Conservation (phyloP, 1,284 basidiomycete species). For the Ustilago sp. region DNA sequence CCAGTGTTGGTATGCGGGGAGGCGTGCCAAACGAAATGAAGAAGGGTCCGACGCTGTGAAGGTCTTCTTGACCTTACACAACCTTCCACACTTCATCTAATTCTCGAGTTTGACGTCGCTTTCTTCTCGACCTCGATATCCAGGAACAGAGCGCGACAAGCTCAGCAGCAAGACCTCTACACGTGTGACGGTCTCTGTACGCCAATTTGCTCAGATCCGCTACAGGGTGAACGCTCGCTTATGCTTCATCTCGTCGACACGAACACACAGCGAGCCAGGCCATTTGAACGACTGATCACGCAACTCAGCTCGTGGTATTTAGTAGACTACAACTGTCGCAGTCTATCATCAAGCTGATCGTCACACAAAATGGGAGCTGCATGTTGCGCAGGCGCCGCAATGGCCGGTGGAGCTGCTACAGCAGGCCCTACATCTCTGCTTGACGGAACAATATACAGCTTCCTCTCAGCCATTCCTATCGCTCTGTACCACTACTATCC, state of each 20-base stretch:
- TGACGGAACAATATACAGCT: slow-evolving; percentile 36
- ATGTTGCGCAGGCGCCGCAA: slow-evolving; percentile 45
- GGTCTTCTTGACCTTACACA: background rate
- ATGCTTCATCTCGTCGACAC: too few species aligned
- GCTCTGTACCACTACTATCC: slow-evolving; percentile 49
- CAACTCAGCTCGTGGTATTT: too few species aligned
- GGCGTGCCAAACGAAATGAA: slow-evolving; percentile 4
- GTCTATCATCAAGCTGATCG: background rate
- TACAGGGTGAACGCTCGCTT: too few species aligned
- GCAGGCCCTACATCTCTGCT: slow-evolving; percentile 16
- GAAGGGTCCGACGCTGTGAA: slow-evolving; percentile 3
- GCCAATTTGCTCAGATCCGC: too few species aligned
- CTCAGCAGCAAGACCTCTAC: too few species aligned
- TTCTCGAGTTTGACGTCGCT: too few species aligned
- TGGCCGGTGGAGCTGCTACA: slow-evolving; percentile 19
- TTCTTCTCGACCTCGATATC: too few species aligned
- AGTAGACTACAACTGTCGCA: too few species aligned
- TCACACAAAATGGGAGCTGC: slow-evolving; percentile 44
- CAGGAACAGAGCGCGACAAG: too few species aligned
- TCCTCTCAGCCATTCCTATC: slow-evolving; percentile 39
- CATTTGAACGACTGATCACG: too few species aligned
- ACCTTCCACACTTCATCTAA: background rate
- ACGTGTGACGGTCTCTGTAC: too few species aligned
- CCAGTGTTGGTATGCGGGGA: background rate
- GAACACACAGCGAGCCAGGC: too few species aligned